phyloP scores from a whole-genome alignment of 2,329 filamentous ascomycete genomes.

The Samsoniella hepiali region DNA sequence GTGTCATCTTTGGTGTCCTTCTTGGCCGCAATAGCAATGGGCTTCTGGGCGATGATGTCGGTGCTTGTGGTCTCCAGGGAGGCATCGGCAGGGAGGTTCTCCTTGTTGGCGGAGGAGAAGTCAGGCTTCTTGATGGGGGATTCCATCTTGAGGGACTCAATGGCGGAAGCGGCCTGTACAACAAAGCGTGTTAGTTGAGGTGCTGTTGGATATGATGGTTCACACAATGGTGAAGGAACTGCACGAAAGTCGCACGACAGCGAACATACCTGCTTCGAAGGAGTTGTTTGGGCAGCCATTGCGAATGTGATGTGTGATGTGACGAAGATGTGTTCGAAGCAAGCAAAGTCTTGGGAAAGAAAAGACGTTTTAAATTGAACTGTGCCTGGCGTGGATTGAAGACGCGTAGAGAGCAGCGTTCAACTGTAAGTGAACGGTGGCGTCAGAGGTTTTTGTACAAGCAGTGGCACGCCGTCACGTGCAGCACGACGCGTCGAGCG shows the following conservation, averaged over 20 bases:
- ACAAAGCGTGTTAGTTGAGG: conserved; percentile 31
- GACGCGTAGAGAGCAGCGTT: conserved; percentile 28
- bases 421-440: conserved; percentile 24
- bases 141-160: conserved; percentile 89
- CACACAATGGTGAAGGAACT: neutral
- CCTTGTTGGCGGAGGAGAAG: conserved; percentile 73
- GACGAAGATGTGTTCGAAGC: conserved; percentile 12
- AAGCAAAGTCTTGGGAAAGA: conserved; percentile 21
- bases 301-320: conserved; percentile 27
- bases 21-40: conserved; percentile 45
- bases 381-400: conserved; percentile 24
- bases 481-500: conserved; percentile 34
- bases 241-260: conserved; percentile 22
- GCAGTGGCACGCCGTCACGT: conserved; percentile 37
- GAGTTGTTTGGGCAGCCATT: conserved; percentile 74
- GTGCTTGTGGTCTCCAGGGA: conserved; percentile 45
- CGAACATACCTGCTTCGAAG: conserved; percentile 55
- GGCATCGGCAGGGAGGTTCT: conserved; percentile 62
- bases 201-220: conserved; percentile 5
- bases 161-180: conserved; percentile 74
- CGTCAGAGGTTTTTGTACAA: conserved; percentile 39
- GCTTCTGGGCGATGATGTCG: conserved; percentile 58
- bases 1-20: conserved; percentile 46
- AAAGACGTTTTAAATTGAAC: conserved; percentile 23
- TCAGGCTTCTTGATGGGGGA: conserved; percentile 88